phyloP scores from a whole-genome alignment of 164 flowering plant species.

The Aristolochia californica region DNA sequence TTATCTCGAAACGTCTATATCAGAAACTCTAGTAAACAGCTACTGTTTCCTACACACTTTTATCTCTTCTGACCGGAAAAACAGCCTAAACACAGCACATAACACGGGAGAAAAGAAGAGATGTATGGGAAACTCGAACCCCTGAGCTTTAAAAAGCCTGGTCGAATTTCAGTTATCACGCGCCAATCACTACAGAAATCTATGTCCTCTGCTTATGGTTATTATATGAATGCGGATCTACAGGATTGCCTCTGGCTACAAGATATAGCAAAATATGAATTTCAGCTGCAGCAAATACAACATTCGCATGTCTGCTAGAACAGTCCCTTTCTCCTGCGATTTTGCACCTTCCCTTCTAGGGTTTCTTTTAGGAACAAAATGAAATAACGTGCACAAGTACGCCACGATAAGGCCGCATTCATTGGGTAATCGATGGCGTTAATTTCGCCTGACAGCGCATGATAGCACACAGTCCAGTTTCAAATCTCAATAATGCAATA shows the following conservation, averaged over 20 bases:
- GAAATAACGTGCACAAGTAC: too few relatives aligned
- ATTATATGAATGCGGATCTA: background rate
- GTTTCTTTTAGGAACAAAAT: background rate
- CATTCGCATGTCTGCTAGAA: slow-evolving; percentile 8
- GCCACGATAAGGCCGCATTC: too few relatives aligned
- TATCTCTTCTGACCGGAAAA: background rate
- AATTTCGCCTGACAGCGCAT: too few relatives aligned
- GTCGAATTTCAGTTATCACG: background rate
- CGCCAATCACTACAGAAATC: slow-evolving; percentile 11
- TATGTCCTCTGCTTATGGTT: slow-evolving; percentile 1
- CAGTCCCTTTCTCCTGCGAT: slow-evolving; percentile 4
- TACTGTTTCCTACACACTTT: background rate
- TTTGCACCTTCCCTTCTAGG: background rate
- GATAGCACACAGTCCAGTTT: too few relatives aligned
- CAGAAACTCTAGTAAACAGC: slow-evolving; percentile 1
- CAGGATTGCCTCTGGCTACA: too few relatives aligned
- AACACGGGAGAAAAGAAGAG: slow-evolving; percentile 5
- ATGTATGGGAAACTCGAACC: background rate
- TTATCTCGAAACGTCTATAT: slow-evolving; percentile 4
- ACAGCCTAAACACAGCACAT: slow-evolving; percentile 5
- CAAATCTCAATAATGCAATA: background rate
- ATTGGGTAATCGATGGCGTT: too few relatives aligned
- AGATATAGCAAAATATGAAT: background rate
- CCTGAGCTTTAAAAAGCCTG: slow-evolving; percentile 3
- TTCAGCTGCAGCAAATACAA: slow-evolving; percentile 3